These are phyloP conservation scores for Nosema muscidifuracis DNA, from an alignment of 371 early-diverging fungal species.

Conservation along the genomic window DNA sequence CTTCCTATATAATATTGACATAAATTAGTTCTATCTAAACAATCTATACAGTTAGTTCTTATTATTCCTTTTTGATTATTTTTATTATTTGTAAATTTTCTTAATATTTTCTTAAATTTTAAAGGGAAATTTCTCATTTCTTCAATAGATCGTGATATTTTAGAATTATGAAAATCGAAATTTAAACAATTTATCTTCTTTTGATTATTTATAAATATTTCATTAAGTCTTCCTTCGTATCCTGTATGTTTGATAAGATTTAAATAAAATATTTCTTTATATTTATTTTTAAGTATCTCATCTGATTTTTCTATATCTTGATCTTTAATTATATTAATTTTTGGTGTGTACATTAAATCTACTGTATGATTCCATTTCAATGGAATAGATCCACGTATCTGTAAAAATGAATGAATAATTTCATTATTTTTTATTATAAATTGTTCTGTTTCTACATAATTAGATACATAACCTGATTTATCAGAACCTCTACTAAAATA, in stretches of 20 bases:
- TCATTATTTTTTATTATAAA: constrained; percentile 65
- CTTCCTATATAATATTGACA: constrained; percentile 83
- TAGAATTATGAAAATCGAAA: constrained; percentile 56
- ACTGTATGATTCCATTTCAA: constrained; percentile 84
- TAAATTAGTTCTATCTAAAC: constrained; percentile 95
- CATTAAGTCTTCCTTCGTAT: constrained; percentile 52
- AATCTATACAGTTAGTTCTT: constrained; percentile 98
- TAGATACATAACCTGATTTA: constrained; percentile 86
- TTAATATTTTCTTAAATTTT: constrained; percentile 69
- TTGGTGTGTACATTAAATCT: constrained; percentile 79
- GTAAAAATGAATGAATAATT: constrained; percentile 68
- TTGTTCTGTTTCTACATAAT: constrained; percentile 96
- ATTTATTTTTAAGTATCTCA: constrained; percentile 40
- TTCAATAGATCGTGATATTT: constrained; percentile 57
- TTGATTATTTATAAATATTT: constrained; percentile 25
- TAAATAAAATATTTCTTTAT: constrained; percentile 50
- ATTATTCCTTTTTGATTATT: constrained; percentile 71
- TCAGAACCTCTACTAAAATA: constrained; percentile 88
- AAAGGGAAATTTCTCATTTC: constrained; percentile 76
- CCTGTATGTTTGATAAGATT: constrained; percentile 52
- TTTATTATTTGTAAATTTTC: constrained; percentile 65
- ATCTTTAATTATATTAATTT: constrained; percentile 35
- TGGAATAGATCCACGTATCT: constrained; percentile 84
- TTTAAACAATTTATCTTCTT: constrained; percentile 26
- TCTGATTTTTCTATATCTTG: constrained; percentile 42